Conservation (phyloP, 805 yeast species). For the Candida adriatica region DNA sequence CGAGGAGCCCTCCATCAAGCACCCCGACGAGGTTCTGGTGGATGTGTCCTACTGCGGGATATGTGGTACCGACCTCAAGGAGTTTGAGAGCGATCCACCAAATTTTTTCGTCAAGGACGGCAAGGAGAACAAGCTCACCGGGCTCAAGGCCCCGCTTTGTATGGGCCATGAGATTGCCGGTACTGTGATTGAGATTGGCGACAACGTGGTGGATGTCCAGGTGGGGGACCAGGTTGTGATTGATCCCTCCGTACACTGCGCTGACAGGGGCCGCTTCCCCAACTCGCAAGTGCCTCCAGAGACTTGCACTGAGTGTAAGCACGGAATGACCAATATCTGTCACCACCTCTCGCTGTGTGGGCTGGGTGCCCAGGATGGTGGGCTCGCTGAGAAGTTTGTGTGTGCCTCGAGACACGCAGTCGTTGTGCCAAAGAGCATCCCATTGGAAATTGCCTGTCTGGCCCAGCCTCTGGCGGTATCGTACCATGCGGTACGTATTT, state of each 20-base stretch:
- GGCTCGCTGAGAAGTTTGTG: constrained; percentile 43
- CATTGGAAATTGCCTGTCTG: constrained; percentile 42
- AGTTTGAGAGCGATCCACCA: constrained; percentile 49
- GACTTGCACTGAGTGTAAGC: constrained; percentile 42
- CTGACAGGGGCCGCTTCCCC: constrained; percentile 36
- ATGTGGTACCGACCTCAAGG: constrained; percentile 58
- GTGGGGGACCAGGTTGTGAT: constrained; percentile 56
- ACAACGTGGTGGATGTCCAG: constrained; percentile 34
- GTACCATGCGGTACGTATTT: constrained; percentile 47
- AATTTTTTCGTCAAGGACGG: constrained; percentile 44
- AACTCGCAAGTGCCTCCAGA: constrained; percentile 23
- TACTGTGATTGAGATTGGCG: constrained; percentile 37
- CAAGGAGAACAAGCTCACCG: constrained; percentile 32
- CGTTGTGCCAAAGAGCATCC: constrained; percentile 34
- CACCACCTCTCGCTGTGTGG: constrained; percentile 43
- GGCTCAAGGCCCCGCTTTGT: constrained; percentile 35
- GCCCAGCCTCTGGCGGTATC: constrained; percentile 55
- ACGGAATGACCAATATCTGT: constrained; percentile 49
- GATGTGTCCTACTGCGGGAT: constrained; percentile 52
- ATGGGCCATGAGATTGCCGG: constrained; percentile 55
- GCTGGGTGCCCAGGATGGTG: constrained; percentile 51
- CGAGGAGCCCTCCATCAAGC: constrained; percentile 29
- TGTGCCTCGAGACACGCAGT: constrained; percentile 33
- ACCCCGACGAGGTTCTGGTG: constrained; percentile 35
- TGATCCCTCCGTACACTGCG: constrained; percentile 57